phyloP scores from a whole-genome alignment of 805 yeast genomes.

The Blastobotrys robertii region DNA sequence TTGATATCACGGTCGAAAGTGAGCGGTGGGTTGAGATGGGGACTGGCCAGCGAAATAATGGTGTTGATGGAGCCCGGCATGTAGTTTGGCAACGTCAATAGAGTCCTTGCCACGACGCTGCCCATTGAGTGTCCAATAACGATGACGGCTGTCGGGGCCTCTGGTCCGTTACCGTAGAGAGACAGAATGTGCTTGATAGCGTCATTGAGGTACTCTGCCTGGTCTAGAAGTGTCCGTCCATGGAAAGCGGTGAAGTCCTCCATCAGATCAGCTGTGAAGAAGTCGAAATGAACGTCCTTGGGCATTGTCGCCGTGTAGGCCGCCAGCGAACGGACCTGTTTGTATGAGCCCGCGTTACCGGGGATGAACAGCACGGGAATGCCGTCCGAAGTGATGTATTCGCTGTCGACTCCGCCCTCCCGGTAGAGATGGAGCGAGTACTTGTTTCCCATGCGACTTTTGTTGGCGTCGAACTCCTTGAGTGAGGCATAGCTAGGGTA shows the following conservation, averaged over 20 bases:
- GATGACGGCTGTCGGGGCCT: constrained; percentile 55
- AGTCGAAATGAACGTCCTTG: constrained; percentile 36
- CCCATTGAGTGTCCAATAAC: constrained; percentile 93
- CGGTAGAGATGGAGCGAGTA: constrained; percentile 80
- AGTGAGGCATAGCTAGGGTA: constrained; percentile 16
- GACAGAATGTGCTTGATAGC: constrained; percentile 67
- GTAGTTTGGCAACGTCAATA: constrained; percentile 71
- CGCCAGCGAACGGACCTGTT: constrained; percentile 88
- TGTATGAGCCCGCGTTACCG: constrained; percentile 93
- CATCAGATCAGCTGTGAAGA: constrained; percentile 85
- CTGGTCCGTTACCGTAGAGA: constrained; percentile 36
- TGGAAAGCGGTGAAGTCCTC: constrained; percentile 95
- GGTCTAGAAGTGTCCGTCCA: constrained; percentile 85
- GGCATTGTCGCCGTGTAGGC: constrained; percentile 48
- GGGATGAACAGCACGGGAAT: constrained; percentile 90
- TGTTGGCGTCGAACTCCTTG: constrained; percentile 25
- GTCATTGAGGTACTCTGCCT: constrained; percentile 83
- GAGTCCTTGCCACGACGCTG: constrained; percentile 79
- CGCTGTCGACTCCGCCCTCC: constrained; percentile 43
- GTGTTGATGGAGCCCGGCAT: constrained; percentile 61
- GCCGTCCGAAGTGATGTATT: constrained; percentile 44
- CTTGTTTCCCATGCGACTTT: constrained; percentile 64
- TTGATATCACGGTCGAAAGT: constrained; percentile 84
- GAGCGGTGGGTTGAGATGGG: constrained; percentile 83
- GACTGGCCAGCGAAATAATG: constrained; percentile 74